These are phyloP conservation scores for Rhizopus sp. DNA, from an alignment of 371 early-diverging fungal genomes.

Conservation along the genomic window DNA sequence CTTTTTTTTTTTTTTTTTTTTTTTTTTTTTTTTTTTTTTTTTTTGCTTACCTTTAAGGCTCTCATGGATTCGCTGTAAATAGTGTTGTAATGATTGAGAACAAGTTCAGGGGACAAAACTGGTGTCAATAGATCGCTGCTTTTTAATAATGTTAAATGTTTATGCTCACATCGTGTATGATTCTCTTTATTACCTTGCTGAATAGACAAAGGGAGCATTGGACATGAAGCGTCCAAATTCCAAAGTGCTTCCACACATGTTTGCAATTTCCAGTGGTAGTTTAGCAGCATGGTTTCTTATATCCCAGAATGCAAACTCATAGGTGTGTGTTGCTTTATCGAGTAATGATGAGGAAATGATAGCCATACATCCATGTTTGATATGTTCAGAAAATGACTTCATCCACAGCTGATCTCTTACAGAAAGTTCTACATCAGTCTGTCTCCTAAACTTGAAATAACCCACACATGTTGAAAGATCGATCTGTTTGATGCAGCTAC, in stretches of 20 bases:
- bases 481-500: constrained; percentile 10
- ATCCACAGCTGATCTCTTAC: constrained; percentile 19
- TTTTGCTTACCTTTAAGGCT: constrained; percentile 4
- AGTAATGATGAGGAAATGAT: constrained; percentile 11
- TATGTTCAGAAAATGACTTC: constrained; percentile 13
- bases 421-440: constrained; percentile 12
- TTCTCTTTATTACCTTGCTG: constrained; percentile 11
- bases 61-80: constrained; percentile 14
- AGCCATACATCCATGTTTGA: constrained; percentile 22
- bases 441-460: constrained; percentile 23
- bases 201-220: constrained; percentile 11
- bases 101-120: constrained; percentile 1
- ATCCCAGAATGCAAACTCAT: constrained; percentile 28
- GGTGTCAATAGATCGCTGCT: constrained; percentile 1
- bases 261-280: constrained; percentile 18
- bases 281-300: constrained; percentile 11
- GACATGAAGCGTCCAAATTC: constrained; percentile 22
- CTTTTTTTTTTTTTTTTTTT: neutral
- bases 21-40: neutral
- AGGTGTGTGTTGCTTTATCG: constrained; percentile 21
- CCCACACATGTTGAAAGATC: constrained; percentile 18
- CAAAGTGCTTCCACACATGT: constrained; percentile 22
- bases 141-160: neutral
- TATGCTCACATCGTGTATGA: neutral
- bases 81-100: constrained; percentile 15